phyloP scores from a whole-genome alignment of 1,284 basidiomycete species.

The Boletellus deceptivus region DNA sequence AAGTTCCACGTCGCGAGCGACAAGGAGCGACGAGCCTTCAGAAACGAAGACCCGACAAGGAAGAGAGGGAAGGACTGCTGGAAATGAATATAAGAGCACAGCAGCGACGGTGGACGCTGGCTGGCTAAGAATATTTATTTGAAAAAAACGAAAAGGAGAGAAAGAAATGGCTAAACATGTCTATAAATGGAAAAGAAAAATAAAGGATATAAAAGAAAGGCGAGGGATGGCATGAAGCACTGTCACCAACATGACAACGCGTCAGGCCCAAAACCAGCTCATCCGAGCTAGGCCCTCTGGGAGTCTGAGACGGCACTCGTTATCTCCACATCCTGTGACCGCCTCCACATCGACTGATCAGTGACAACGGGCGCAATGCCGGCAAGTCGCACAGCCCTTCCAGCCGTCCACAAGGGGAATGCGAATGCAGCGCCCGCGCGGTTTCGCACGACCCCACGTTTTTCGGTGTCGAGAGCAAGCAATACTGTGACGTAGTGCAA shows the following conservation, averaged over 20 bases:
- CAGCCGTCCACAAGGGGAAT: slow-evolving; percentile 2
- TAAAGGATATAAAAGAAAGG: slow-evolving; percentile 8
- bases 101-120: slow-evolving; percentile 18
- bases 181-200: slow-evolving; percentile 12
- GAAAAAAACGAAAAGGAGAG: slow-evolving; percentile 1
- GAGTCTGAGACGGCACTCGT: slow-evolving; percentile 11
- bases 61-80: slow-evolving; percentile 22
- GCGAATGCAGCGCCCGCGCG: slow-evolving; percentile 19
- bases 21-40: slow-evolving; percentile 31
- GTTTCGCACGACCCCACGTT: slow-evolving; percentile 60
- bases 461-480: slow-evolving; percentile 41
- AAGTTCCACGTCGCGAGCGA: slow-evolving; percentile 26
- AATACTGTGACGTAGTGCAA: slow-evolving; percentile 26
- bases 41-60: slow-evolving; percentile 28
- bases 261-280: slow-evolving; percentile 21
- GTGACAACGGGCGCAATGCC: slow-evolving; percentile 13
- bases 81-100: slow-evolving; percentile 35
- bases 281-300: slow-evolving; percentile 27
- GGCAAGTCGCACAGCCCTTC: slow-evolving; percentile 18
- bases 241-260: slow-evolving; percentile 11
- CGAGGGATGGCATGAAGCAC: slow-evolving; percentile 1
- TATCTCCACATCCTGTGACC: slow-evolving; percentile 21
- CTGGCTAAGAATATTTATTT: slow-evolving; percentile 11
- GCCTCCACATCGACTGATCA: slow-evolving; percentile 12
- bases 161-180: slow-evolving; percentile 15